phyloP scores from a whole-genome alignment of 2,329 filamentous ascomycete species.

The Aspergillus sojae region DNA sequence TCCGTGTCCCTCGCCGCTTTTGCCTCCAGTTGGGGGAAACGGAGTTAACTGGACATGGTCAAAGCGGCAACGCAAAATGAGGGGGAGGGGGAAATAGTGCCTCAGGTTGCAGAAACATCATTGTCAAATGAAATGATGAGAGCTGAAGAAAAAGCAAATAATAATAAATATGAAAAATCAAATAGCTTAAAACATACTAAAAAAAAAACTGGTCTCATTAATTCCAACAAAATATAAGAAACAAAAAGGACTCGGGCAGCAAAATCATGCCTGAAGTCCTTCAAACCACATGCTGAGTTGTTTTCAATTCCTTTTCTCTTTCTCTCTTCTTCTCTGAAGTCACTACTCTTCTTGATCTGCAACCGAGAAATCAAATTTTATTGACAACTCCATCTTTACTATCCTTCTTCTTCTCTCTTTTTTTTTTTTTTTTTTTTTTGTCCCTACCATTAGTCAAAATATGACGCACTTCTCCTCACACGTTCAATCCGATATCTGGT shows the following conservation, averaged over 20 bases:
- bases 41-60: not conserved
- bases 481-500: slow-evolving; percentile 27
- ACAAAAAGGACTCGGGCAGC: slow-evolving; percentile 7
- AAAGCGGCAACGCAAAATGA: slow-evolving; percentile 25
- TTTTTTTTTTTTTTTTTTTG: too few relatives aligned
- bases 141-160: not conserved
- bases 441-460: slow-evolving; percentile 23
- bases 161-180: not conserved
- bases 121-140: slow-evolving; percentile 4
- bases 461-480: slow-evolving; percentile 38
- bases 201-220: not conserved
- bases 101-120: slow-evolving; percentile 13
- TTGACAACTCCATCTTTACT: slow-evolving; percentile 7
- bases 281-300: slow-evolving; percentile 8
- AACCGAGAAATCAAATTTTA: not conserved
- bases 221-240: not conserved
- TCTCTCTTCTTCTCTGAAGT: slow-evolving; percentile 11
- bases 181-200: slow-evolving; percentile 9
- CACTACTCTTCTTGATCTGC: not conserved
- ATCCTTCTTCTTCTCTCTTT: not conserved
- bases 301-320: slow-evolving; percentile 7
- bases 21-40: not conserved
- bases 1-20: slow-evolving; percentile 15
- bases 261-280: slow-evolving; percentile 9
- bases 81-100: slow-evolving; percentile 22